phyloP scores from a whole-genome alignment of 1,139 yeast species.

The Lodderomyces pseudojiufengensis region DNA sequence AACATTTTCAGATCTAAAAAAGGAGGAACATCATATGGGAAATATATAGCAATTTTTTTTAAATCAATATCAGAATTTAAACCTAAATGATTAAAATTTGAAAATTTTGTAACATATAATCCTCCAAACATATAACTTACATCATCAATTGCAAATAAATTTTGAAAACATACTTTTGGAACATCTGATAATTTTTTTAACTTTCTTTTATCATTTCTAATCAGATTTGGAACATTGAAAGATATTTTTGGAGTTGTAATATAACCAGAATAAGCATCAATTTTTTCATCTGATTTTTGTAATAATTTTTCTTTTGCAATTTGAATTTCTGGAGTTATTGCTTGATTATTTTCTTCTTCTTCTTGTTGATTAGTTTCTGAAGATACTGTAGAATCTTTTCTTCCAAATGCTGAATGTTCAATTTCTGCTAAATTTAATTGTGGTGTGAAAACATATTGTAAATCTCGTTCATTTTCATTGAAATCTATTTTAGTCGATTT shows the following conservation, averaged over 20 bases:
- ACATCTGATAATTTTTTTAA: constrained; percentile 16
- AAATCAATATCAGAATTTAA: constrained; percentile 32
- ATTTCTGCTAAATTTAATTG: constrained; percentile 23
- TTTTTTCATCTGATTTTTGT: constrained; percentile 11
- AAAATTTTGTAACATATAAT: constrained; percentile 18
- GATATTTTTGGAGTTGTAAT: constrained; percentile 28
- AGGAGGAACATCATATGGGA: constrained; percentile 42
- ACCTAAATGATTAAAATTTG: constrained; percentile 29
- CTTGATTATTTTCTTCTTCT: not conserved
- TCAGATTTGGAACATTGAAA: constrained; percentile 21
- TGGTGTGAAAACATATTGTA: constrained; percentile 25
- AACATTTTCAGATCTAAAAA: constrained; percentile 33
- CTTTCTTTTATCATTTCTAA: constrained; percentile 11
- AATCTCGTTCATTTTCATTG: constrained; percentile 15
- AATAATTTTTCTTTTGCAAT: not conserved
- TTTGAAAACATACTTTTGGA: constrained; percentile 33
- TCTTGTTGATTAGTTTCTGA: constrained; percentile 3
- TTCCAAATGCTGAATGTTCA: constrained; percentile 15
- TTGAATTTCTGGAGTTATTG: too few species aligned
- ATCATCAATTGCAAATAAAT: constrained; percentile 32
- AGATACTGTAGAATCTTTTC: constrained; percentile 9
- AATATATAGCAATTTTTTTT: constrained; percentile 32
- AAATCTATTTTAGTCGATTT: constrained; percentile 18
- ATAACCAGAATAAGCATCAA: constrained; percentile 30
- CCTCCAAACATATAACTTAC: constrained; percentile 41